Percentiles rank a stretch among this genome's conserved stretches.
Conservation (phyloP, 148 eudicot species). For the Spergularia marina region DNA sequence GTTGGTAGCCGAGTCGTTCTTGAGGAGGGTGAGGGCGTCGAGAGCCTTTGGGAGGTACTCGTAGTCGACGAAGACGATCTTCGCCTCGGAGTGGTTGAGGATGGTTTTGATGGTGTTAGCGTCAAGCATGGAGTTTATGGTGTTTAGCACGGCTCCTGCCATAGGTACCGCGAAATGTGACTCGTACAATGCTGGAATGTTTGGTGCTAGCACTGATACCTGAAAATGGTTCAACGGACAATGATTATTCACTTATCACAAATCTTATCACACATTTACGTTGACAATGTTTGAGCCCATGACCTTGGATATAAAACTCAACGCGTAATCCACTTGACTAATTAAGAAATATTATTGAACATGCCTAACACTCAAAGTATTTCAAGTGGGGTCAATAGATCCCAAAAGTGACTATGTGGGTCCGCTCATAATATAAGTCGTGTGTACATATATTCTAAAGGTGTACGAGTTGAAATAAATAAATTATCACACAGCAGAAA, state of each 20-base stretch:
- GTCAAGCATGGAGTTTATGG: constrained; percentile 73
- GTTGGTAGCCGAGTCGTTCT: not conserved
- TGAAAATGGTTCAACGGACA: constrained; percentile 1
- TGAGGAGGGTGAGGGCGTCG: constrained; percentile 49
- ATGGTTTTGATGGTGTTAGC: constrained; percentile 58
- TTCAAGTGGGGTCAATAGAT: too few relatives aligned
- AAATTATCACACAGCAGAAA: too few relatives aligned
- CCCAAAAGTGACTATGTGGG: too few relatives aligned
- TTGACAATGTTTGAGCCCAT: too few relatives aligned
- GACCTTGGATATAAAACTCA: too few relatives aligned
- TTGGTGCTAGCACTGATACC: constrained; percentile 91
- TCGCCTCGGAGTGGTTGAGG: constrained; percentile 68
- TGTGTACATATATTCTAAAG: too few relatives aligned
- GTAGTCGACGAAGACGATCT: constrained; percentile 66
- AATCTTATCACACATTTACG: too few relatives aligned
- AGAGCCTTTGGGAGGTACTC: constrained; percentile 46
- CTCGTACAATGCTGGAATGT: constrained; percentile 80
- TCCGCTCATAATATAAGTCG: too few relatives aligned
- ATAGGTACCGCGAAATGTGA: constrained; percentile 94
- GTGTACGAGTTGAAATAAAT: too few relatives aligned
- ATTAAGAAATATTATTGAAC: too few relatives aligned
- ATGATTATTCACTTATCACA: not conserved
- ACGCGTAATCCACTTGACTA: too few relatives aligned
- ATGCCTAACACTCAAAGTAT: too few relatives aligned
- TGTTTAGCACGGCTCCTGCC: constrained; percentile 83